These are phyloP conservation scores for Saccharum officinarum DNA, from an alignment of 176 grass and related monocot species.

Conservation along the genomic window DNA sequence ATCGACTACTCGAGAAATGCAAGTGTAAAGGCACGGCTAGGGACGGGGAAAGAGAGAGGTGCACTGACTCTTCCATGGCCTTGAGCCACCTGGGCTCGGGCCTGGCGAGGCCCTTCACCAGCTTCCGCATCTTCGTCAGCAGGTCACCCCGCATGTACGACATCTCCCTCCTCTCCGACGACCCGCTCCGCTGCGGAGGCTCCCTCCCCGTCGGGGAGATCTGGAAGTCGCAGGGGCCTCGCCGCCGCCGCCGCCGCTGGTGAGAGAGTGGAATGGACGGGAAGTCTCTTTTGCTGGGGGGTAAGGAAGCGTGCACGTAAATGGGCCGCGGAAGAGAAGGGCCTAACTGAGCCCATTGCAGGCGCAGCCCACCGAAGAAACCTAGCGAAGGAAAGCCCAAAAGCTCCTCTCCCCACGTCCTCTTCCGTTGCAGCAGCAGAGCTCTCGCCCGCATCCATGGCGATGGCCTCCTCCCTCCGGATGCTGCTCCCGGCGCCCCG, in stretches of 20 bases:
- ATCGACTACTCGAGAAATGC: background rate
- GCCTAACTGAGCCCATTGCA: background rate
- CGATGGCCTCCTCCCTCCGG: background rate
- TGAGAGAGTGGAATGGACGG: background rate
- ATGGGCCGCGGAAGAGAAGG: background rate
- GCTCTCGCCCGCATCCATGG: no score
- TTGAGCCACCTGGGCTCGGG: constrained; percentile 82
- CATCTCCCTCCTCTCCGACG: constrained; percentile 30
- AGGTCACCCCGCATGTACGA: constrained; percentile 81
- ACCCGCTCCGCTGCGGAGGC: background rate
- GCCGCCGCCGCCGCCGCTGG: background rate
- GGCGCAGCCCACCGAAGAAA: background rate
- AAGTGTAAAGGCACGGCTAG: background rate
- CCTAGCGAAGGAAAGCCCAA: background rate
- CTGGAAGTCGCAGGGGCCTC: background rate
- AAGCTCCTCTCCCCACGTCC: background rate
- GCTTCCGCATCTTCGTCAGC: constrained; percentile 68
- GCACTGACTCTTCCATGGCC: constrained; percentile 77
- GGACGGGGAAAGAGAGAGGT: background rate
- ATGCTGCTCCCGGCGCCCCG: no score
- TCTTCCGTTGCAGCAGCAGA: no score
- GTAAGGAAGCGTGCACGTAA: background rate
- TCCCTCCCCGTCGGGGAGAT: background rate
- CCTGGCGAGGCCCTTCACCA: constrained; percentile 81
- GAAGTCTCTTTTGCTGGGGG: background rate